Evolutionary conservation across 1,139 yeast species (phyloP).

Genomic region (Yamadazyma diospyri): DNA sequence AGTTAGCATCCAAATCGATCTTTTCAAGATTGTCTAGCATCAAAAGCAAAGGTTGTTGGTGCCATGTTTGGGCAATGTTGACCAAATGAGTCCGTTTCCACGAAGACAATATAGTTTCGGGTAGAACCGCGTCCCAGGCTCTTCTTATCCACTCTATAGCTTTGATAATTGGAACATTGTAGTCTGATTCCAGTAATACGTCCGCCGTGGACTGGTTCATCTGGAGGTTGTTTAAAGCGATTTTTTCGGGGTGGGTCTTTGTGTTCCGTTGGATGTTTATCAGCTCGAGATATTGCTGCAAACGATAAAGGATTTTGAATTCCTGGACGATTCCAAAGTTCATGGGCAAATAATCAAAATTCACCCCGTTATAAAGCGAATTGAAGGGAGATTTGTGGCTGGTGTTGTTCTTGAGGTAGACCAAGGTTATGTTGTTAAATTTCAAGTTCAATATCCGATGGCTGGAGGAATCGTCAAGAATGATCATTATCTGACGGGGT

Average conservation of each 20-base stretch:
- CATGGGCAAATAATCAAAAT: constrained; percentile 55
- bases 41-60: constrained; percentile 12
- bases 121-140: constrained; percentile 52
- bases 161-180: constrained; percentile 47
- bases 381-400: constrained; percentile 39
- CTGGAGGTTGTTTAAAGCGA: constrained; percentile 9
- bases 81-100: constrained; percentile 47
- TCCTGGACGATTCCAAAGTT: constrained; percentile 65
- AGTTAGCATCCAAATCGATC: constrained; percentile 25
- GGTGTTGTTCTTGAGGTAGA: constrained; percentile 39
- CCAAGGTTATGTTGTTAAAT: constrained; percentile 48
- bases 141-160: constrained; percentile 57
- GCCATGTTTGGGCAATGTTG: constrained; percentile 22
- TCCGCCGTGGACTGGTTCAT: constrained; percentile 18
- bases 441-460: constrained; percentile 59
- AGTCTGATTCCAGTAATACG: constrained; percentile 36
- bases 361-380: constrained; percentile 33
- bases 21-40: constrained; percentile 4
- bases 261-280: constrained; percentile 30
- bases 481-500: constrained; percentile 48
- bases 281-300: constrained; percentile 57
- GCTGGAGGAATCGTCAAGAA: constrained; percentile 61
- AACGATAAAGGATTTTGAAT: constrained; percentile 54
- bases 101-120: constrained; percentile 43
- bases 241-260: constrained; percentile 5